Evolutionary conservation across 2,329 filamentous ascomycete species (phyloP), one percentile per base, ranked within the genome.

Genomic region (Arthrobotrys megalospora): DNA sequence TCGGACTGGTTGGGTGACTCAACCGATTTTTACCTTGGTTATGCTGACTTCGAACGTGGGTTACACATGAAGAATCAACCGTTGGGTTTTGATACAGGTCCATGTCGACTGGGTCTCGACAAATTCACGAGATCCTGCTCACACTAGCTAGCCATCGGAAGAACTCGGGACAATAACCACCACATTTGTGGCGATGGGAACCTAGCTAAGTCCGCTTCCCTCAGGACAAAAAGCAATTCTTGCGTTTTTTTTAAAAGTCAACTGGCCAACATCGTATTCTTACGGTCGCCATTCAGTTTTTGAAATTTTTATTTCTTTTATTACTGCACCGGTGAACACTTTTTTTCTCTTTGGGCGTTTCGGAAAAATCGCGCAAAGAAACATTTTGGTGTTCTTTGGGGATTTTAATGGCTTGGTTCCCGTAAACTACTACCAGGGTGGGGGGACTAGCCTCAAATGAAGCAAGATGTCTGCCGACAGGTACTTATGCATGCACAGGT

Each of bases 391-490:
- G 34, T 62, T 52, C 45, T 62, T 48, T 48, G 24, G 41, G 41
- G 10, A 36, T 48, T 62, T 53, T 60, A n/a, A 58, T 48, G 38
- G 58, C 43, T 67, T 50, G 12, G 38, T 65, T 58, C 36, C 48
- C 50, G 24, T 45, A 38, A 60, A 21, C 36, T 43, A 24, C 0
- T 48, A n/a, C 71, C 52, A 64, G 66, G 65, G 65, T 77, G 65
- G 52, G 52, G 55, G 67, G 55, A 45, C 66, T 68, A 52, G 45
- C 50, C 47, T 72, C 66, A 6, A 78, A 78, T 72, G 38, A 47
- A 78, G 75, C 38, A 78, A 78, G 53, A 68, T 63, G 75, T 78
- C 75, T 71, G 75, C 60, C 75, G 75, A 78, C 75, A 67, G 24
- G 24, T 24, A 11, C 55, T 67, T 16, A 24, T 43, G 34, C 19